These are phyloP conservation scores for Diplodia sapinea DNA, from an alignment of 2,329 filamentous ascomycete species.

Conservation along the genomic window DNA sequence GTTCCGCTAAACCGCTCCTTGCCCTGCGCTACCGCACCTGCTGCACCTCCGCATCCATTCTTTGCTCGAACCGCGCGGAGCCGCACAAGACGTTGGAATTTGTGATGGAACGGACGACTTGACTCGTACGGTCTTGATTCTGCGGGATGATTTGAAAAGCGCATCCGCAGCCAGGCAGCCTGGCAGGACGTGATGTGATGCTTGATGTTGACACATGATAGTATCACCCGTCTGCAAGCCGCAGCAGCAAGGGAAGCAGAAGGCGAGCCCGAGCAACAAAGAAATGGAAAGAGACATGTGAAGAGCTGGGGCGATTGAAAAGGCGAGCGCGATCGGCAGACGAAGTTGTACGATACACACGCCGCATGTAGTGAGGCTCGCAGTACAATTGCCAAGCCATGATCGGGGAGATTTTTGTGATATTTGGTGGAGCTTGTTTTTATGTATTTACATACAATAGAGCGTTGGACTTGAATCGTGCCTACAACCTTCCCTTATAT, in stretches of 20 bases:
- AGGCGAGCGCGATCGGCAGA: no score
- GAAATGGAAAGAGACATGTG: no score
- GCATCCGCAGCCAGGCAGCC: neutral
- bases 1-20: neutral
- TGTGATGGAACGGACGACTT: neutral
- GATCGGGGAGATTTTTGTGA: no score
- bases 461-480: neutral
- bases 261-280: no score
- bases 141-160: neutral
- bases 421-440: no score
- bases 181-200: neutral
- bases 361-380: no score
- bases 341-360: neutral
- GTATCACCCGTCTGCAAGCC: no score
- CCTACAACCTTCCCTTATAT: neutral
- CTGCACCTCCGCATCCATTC: neutral
- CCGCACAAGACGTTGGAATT: constrained; percentile 1
- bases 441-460: neutral
- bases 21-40: neutral
- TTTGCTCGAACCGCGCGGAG: neutral
- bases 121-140: neutral
- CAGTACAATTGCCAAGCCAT: no score
- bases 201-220: neutral
- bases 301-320: no score
- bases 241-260: no score